These are phyloP conservation scores for Macaranga tanarius DNA, from an alignment of 441 rosid genomes.

Conservation along the genomic window DNA sequence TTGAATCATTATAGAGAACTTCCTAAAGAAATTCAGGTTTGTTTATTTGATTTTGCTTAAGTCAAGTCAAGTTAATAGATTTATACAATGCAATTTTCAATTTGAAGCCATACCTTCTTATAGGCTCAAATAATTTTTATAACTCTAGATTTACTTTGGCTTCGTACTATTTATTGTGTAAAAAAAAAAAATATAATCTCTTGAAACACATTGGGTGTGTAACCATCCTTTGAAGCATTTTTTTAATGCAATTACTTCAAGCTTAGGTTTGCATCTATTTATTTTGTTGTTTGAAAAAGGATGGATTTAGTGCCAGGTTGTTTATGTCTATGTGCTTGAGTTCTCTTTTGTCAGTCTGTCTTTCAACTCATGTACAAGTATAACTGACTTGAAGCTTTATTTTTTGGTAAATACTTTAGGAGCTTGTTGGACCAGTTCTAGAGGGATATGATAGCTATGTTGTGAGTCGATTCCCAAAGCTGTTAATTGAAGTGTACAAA, in stretches of 20 bases:
- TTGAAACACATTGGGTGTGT: not conserved
- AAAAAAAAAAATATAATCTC: not conserved
- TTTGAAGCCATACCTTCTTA: not conserved
- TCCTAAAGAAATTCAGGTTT: slow-evolving; percentile 80
- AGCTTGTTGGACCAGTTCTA: slow-evolving; percentile 78
- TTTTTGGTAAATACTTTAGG: slow-evolving; percentile 40
- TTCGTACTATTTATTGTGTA: not conserved
- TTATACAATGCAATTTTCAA: not conserved
- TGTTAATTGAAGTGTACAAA: slow-evolving; percentile 76
- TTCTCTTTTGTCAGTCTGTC: not conserved
- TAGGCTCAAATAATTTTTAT: slow-evolving; percentile 1
- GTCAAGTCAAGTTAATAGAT: not conserved
- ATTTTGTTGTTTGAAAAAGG: too few relatives aligned
- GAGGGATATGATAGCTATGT: slow-evolving; percentile 84
- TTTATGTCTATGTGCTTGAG: not conserved
- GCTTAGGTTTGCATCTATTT: not conserved
- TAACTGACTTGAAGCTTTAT: not conserved
- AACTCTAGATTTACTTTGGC: not conserved
- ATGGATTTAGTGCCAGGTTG: not conserved
- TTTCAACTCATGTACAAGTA: too few relatives aligned
- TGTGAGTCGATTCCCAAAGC: slow-evolving; percentile 66
- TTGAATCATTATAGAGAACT: slow-evolving; percentile 88
- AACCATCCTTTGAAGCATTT: not conserved
- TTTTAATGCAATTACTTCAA: not conserved
- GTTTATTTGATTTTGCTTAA: slow-evolving; percentile 13